These are phyloP conservation scores for Colletotrichum caudatum DNA, from an alignment of 2,329 filamentous ascomycete species.

Conservation along the genomic window DNA sequence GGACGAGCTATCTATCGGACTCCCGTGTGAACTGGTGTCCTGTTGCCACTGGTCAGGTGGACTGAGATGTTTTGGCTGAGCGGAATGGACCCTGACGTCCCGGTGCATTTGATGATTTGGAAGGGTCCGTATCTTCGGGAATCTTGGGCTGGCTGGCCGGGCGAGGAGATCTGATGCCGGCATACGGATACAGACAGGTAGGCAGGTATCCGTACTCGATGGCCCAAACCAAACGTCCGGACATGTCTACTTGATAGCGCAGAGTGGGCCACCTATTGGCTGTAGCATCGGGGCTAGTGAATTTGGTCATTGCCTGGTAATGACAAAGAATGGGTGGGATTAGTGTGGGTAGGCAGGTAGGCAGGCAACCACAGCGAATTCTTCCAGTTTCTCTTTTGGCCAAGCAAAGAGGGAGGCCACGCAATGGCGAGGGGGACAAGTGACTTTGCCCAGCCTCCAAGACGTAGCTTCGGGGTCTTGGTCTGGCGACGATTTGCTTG, in stretches of 20 bases:
- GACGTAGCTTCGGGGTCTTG: slow-evolving; percentile 22
- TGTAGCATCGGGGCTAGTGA: not conserved
- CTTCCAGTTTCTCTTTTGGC: too few relatives aligned
- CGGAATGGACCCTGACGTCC: slow-evolving; percentile 20
- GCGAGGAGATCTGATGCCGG: not conserved
- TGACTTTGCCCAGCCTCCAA: slow-evolving; percentile 41
- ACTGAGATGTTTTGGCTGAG: slow-evolving; percentile 3
- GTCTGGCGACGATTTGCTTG: slow-evolving; percentile 32
- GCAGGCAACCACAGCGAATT: too few relatives aligned
- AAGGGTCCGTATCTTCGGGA: not conserved
- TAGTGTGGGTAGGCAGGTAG: not conserved
- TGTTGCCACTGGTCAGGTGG: not conserved
- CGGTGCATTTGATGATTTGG: not conserved
- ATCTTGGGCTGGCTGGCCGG: slow-evolving; percentile 1
- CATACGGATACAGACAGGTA: too few relatives aligned
- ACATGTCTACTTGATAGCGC: not conserved
- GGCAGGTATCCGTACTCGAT: not conserved
- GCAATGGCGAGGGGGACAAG: slow-evolving; percentile 35
- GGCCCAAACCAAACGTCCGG: not conserved
- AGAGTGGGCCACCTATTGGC: not conserved
- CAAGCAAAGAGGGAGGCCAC: slow-evolving; percentile 28
- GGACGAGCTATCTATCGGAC: slow-evolving; percentile 1
- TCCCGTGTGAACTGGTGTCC: slow-evolving; percentile 8
- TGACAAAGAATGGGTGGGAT: not conserved
- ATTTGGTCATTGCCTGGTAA: not conserved